phyloP scores from a whole-genome alignment of 2,329 filamentous ascomycete species.

The Elsinoe batatas region DNA sequence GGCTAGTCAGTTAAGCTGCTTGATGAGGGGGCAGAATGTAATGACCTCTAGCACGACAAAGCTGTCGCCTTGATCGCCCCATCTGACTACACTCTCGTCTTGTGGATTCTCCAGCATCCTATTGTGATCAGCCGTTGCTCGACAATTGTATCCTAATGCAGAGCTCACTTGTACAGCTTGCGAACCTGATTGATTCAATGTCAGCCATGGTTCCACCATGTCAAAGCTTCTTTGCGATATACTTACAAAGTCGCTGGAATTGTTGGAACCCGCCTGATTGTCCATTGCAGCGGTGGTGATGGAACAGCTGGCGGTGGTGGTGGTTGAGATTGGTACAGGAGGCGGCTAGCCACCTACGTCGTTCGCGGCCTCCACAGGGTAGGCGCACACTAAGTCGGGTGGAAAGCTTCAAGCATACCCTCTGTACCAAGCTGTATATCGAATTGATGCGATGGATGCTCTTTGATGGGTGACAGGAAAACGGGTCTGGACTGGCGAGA shows the following conservation, averaged over 20 bases:
- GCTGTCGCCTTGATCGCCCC: conserved; percentile 89
- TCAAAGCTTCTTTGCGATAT: conserved; percentile 1
- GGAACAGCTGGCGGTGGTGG: background rate
- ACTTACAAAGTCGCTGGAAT: conserved; percentile 93
- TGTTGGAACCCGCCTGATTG: conserved; percentile 46
- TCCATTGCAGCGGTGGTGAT: background rate
- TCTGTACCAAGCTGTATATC: background rate
- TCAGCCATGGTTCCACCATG: background rate
- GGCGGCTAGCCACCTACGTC: conserved; percentile 9
- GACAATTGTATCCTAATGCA: background rate
- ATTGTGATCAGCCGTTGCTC: conserved; percentile 19
- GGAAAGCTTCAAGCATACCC: background rate
- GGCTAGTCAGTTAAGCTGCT: conserved; percentile 9
- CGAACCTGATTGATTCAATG: conserved; percentile 56
- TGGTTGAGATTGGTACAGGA: background rate
- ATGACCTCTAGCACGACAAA: conserved; percentile 93
- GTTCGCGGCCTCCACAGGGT: background rate
- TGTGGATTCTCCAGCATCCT: conserved; percentile 96
- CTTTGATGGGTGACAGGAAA: conserved; percentile 86
- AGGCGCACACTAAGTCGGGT: background rate
- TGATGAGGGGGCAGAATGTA: background rate
- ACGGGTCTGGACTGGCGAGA: conserved; percentile 77
- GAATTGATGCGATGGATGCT: conserved; percentile 55
- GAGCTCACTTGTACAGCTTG: conserved; percentile 90
- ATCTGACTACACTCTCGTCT: conserved; percentile 85